These are phyloP conservation scores for Dictyostelium capitatum DNA, from an alignment of 78 protist genomes.

Conservation along the genomic window DNA sequence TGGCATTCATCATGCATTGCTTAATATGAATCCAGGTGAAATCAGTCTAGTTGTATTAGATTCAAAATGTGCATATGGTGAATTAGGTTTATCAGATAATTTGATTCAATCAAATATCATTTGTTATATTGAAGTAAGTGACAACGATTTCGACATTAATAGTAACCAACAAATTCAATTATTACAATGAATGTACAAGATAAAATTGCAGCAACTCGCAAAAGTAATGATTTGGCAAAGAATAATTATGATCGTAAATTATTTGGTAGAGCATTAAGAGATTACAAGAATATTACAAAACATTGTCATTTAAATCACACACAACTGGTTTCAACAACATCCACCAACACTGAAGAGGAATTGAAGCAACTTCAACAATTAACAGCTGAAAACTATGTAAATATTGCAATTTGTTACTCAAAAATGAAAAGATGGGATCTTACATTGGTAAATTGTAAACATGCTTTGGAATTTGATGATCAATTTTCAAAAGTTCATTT, in stretches of 20 bases:
- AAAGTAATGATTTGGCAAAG: background rate
- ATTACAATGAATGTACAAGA: background rate
- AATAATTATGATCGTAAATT: background rate
- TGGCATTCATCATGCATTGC: conserved; percentile 6
- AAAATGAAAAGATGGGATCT: conserved; percentile 9
- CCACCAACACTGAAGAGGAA: background rate
- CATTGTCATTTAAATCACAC: background rate
- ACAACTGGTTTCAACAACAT: background rate
- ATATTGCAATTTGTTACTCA: background rate
- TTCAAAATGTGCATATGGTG: conserved; percentile 19
- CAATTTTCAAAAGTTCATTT: background rate
- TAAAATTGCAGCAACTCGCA: background rate
- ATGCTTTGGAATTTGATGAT: background rate
- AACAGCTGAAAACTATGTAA: background rate
- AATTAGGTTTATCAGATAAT: background rate
- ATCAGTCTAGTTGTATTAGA: background rate
- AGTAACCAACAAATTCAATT: background rate
- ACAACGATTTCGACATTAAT: background rate
- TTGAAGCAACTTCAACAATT: background rate
- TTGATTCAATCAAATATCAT: background rate
- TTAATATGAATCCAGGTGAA: conserved; percentile 7
- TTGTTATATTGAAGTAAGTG: background rate
- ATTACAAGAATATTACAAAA: background rate
- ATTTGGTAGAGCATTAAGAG: background rate
- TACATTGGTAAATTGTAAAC: background rate